A percentile compares a stretch with the other conserved stretches of the same genome.
Conservation (phyloP, 2,329 filamentous ascomycete species). For the Pezizomycotina sp. region DNA sequence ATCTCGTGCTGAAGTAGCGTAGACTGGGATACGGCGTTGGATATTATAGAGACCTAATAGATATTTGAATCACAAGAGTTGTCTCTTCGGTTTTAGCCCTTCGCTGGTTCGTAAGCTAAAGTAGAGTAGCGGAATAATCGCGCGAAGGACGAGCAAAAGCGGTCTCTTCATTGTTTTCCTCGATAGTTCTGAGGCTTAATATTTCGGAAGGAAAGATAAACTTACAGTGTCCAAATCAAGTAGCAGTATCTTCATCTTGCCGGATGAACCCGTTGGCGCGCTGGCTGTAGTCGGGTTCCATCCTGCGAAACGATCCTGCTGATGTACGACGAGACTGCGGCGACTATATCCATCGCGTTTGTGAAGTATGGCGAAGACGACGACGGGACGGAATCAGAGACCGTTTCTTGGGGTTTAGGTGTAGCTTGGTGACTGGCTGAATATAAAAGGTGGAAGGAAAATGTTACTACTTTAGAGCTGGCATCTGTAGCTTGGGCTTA, state of each 20-base stretch:
- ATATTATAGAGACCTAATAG: constrained; percentile 66
- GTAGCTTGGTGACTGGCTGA: not conserved
- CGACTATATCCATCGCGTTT: constrained; percentile 83
- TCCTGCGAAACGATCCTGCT: constrained; percentile 83
- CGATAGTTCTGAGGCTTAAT: too few relatives aligned
- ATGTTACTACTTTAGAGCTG: too few relatives aligned
- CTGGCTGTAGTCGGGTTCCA: constrained; percentile 36
- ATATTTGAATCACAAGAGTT: constrained; percentile 4
- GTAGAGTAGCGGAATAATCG: constrained; percentile 18
- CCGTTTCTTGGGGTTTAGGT: not conserved
- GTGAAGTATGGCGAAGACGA: too few relatives aligned
- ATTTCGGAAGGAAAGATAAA: constrained; percentile 8
- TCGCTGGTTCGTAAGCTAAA: constrained; percentile 24
- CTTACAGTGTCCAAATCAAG: constrained; percentile 78
- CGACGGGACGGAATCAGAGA: too few relatives aligned
- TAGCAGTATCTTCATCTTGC: constrained; percentile 96
- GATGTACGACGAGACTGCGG: constrained; percentile 87
- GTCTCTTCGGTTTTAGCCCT: not conserved
- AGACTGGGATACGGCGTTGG: constrained; percentile 89
- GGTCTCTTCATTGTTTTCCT: too few relatives aligned
- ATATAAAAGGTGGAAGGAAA: too few relatives aligned
- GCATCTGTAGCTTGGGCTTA: too few relatives aligned
- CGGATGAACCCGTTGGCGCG: constrained; percentile 46
- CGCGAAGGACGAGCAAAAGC: constrained; percentile 1
- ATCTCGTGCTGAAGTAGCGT: constrained; percentile 89